Base-by-base conservation (phyloP, 148 eudicot genomes). In the Polygonum maritimum region DNA sequence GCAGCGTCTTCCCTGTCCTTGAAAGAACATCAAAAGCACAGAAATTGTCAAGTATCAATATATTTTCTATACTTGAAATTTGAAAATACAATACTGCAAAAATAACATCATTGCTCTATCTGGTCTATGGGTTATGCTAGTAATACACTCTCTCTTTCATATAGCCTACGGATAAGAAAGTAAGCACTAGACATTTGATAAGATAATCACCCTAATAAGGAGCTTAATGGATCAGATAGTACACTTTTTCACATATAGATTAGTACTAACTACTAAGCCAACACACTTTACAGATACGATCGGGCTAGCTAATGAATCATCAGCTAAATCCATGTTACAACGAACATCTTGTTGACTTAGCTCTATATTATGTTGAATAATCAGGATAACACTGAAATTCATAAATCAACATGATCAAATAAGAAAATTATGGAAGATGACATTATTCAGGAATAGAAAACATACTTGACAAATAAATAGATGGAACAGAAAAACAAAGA, bases 1-100 rank as follows among this genome's bases (percentile, higher is more conserved):
- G 87, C 79, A 84, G 77, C 54, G 87, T 84, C 84, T 84, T 84
- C 82, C 87, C 84, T 84, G 87, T 79, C 81, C 84, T 67, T 67
- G 45, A 35, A 67, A 67, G 38, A 67, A 67, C 45, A 67, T 67
- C 71, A 67, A 67, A 67, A 36, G 10, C 71, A 36, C 71, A 67
- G 44, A 67, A 67, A 67, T 4, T 67, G 71, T 36, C 45, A 67
- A 67, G 71, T 14, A 38, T 67, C 41, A 35, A 65, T 36, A 65
- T 67, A 67, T 67, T 16, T 36, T 67, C 41, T 16, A 31, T 26
- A 62, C 39, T 62, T 15, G 41, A 36, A 36, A n/a, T n/a, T n/a
- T n/a, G n/a, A 65, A 10, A 65, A 13, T 26, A 36, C 0, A 67
- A 67, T 67, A 35, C 9, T 35, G 7, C 15, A 38, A 67, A 57